phyloP scores from a whole-genome alignment of 176 grass and related monocot genomes.

The Avena eriantha region DNA sequence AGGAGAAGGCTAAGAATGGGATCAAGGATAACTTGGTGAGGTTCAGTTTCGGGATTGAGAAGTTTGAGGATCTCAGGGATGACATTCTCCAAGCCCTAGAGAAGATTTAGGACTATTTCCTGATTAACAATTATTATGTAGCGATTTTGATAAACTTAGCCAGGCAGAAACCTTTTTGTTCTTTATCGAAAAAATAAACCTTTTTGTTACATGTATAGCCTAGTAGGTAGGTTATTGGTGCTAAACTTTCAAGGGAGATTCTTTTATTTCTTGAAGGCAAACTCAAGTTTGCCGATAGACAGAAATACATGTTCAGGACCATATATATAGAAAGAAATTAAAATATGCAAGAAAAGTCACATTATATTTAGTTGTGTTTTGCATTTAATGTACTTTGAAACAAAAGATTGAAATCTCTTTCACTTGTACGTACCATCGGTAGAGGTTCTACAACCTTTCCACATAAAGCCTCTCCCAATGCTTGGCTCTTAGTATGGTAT shows the following conservation, averaged over 20 bases:
- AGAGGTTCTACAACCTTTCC: no score
- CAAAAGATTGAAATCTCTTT: no score
- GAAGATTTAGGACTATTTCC: constrained; percentile 29
- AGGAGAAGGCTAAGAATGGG: neutral
- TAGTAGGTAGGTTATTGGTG: neutral
- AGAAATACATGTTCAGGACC: neutral
- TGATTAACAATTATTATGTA: neutral
- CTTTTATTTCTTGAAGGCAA: neutral
- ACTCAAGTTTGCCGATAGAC: neutral
- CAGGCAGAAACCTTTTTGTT: neutral
- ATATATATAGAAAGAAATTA: neutral
- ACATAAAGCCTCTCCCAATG: no score
- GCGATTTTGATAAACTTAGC: neutral
- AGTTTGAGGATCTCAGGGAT: constrained; percentile 58
- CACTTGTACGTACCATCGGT: no score
- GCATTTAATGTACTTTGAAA: no score
- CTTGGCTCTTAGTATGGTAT: no score
- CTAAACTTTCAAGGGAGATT: neutral
- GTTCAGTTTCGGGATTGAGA: constrained; percentile 69
- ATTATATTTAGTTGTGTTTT: no score
- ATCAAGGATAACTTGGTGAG: constrained; percentile 61
- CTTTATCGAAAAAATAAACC: neutral
- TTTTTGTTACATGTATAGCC: neutral
- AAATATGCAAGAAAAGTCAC: neutral
- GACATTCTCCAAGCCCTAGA: constrained; percentile 64